A percentile compares a stretch with the other conserved stretches of the same genome.
Conservation (phyloP, 495 filamentous ascomycete species). For the Massariosphaeria phaeospora region DNA sequence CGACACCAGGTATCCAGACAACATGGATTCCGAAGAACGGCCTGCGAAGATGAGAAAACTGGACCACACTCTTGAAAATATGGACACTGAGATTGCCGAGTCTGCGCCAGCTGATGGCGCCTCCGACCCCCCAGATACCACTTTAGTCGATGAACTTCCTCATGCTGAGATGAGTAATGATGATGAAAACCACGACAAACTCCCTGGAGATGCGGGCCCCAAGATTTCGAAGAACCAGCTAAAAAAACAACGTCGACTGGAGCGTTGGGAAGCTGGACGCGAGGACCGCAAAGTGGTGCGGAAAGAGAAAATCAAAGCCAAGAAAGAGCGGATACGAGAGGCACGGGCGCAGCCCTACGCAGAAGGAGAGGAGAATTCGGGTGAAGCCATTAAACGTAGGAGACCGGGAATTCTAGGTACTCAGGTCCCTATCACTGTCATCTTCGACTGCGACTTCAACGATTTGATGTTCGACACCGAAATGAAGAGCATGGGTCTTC, state of each 20-base stretch:
- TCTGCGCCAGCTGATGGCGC: neutral
- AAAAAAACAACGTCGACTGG: constrained; percentile 63
- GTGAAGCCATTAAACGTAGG: neutral
- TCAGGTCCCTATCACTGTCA: constrained; percentile 65
- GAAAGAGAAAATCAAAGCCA: constrained; percentile 64
- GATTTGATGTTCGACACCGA: constrained; percentile 81
- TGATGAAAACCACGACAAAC: constrained; percentile 11
- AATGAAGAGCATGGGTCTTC: constrained; percentile 69
- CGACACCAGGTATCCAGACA: neutral
- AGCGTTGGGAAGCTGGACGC: constrained; percentile 63
- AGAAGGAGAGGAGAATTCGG: constrained; percentile 12
- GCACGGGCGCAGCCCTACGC: constrained; percentile 44
- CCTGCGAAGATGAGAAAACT: constrained; percentile 52
- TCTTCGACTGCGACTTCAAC: constrained; percentile 92
- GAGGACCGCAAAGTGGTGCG: constrained; percentile 65
- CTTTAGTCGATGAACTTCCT: constrained; percentile 5
- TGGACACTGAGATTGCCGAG: constrained; percentile 1
- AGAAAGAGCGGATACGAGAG: constrained; percentile 55
- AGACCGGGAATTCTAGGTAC: constrained; percentile 41
- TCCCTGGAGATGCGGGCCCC: constrained; percentile 32
- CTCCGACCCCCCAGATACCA: neutral
- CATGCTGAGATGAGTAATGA: constrained; percentile 4
- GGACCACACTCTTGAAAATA: constrained; percentile 30
- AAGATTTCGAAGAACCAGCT: constrained; percentile 71
- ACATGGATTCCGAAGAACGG: constrained; percentile 54